phyloP scores from a whole-genome alignment of 495 filamentous ascomycete species.

The Aspergillus mulundensis region DNA sequence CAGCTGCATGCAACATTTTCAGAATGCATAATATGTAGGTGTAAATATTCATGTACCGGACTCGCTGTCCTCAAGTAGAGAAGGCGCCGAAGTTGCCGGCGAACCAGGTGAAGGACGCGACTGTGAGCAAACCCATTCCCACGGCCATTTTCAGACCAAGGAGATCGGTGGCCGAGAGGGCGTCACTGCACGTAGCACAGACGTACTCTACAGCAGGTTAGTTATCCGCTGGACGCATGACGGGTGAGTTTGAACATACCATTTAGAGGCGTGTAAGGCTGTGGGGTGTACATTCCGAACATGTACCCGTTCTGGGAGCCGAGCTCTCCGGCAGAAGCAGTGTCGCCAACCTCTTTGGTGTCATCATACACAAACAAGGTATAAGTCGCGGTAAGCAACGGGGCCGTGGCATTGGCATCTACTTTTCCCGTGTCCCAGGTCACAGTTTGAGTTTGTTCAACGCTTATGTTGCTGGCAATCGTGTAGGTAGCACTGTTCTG shows the following conservation, averaged over 20 bases:
- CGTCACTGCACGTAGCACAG: constrained; percentile 71
- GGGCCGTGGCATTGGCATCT: constrained; percentile 55
- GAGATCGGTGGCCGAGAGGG: constrained; percentile 58
- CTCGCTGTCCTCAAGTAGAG: constrained; percentile 20
- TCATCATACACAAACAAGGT: constrained; percentile 82
- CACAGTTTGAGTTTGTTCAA: constrained; percentile 51
- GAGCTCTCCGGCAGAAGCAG: constrained; percentile 69
- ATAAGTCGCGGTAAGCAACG: constrained; percentile 70
- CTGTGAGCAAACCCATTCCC: constrained; percentile 70
- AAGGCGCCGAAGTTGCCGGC: constrained; percentile 63
- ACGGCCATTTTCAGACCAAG: constrained; percentile 68
- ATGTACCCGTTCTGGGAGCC: constrained; percentile 54
- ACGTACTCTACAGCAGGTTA: constrained; percentile 41
- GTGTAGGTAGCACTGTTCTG: constrained; percentile 62
- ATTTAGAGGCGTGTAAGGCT: constrained; percentile 57
- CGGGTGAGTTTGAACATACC: no score
- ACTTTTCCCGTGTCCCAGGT: constrained; percentile 80
- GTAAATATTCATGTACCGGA: neutral
- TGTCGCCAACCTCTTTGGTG: constrained; percentile 55
- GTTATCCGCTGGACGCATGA: no score
- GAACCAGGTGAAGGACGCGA: constrained; percentile 88
- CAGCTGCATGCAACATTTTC: constrained; percentile 19
- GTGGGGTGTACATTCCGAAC: constrained; percentile 80
- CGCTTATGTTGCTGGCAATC: constrained; percentile 59
- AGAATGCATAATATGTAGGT: constrained; percentile 15